phyloP scores from a whole-genome alignment of 2,329 filamentous ascomycete genomes.

The Diplodia scrobiculata region DNA sequence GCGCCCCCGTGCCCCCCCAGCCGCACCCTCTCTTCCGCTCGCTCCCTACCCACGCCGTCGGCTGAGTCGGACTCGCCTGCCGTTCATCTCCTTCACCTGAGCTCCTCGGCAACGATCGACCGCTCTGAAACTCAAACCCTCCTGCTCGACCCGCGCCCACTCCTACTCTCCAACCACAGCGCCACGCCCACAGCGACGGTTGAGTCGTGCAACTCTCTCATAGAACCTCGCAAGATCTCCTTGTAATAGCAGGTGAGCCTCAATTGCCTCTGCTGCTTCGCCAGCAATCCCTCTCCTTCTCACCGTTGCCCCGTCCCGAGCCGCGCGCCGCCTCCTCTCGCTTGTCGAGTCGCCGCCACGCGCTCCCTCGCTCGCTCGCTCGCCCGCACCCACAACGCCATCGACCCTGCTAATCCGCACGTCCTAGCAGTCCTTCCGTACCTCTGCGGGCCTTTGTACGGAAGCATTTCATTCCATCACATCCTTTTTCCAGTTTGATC shows the following conservation, averaged over 20 bases:
- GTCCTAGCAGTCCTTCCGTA: conserved; percentile 25
- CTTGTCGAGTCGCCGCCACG: conserved; percentile 22
- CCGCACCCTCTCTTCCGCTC: conserved; percentile 22
- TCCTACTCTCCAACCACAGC: conserved; percentile 16
- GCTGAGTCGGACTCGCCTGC: conserved; percentile 28
- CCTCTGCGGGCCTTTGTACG: conserved; percentile 27
- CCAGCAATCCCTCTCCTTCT: conserved; percentile 9
- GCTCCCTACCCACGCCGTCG: conserved; percentile 24
- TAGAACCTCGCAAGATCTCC: conserved; percentile 13
- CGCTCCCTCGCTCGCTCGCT: conserved; percentile 27
- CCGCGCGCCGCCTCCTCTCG: conserved; percentile 21
- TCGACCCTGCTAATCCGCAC: conserved; percentile 16
- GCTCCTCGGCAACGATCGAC: conserved; percentile 29
- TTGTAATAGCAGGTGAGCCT: conserved; percentile 37
- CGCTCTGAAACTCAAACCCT: conserved; percentile 16
- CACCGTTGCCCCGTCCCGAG: conserved; percentile 20
- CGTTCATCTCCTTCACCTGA: conserved; percentile 28
- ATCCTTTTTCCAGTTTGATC: conserved; percentile 14
- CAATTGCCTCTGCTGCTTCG: conserved; percentile 16
- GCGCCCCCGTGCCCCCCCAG: conserved; percentile 19
- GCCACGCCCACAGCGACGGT: conserved; percentile 11
- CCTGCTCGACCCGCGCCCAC: conserved; percentile 25
- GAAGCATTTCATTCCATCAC: conserved; percentile 23
- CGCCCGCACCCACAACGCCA: conserved; percentile 8
- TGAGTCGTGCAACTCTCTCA: conserved; percentile 28